A percentile compares a stretch with the other conserved stretches of the same genome.
Evolutionary conservation across 768 basidiomycete species (phyloP).

Genomic region (Ephemerocybe angulata): DNA sequence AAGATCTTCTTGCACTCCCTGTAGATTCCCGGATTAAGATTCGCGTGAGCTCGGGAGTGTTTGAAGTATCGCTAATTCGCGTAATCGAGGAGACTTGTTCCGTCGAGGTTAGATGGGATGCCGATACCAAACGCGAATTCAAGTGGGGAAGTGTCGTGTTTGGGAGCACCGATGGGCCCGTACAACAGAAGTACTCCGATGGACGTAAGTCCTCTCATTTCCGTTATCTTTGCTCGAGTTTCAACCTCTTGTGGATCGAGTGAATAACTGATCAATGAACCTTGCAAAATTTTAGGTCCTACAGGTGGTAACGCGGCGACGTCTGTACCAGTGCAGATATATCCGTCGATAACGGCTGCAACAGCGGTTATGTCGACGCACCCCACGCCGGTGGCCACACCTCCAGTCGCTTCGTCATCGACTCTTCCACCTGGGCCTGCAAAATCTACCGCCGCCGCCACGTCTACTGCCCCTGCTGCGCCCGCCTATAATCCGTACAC

Average conservation of each 20-base stretch:
- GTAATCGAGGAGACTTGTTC: constrained; percentile 66
- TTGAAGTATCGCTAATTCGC: constrained; percentile 76
- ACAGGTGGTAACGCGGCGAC: constrained; percentile 17
- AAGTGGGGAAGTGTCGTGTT: constrained; percentile 82
- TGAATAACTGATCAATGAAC: not conserved
- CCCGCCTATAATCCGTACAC: constrained; percentile 11
- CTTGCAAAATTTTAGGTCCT: constrained; percentile 6
- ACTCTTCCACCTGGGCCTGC: not conserved
- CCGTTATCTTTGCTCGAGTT: not conserved
- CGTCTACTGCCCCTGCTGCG: constrained; percentile 5
- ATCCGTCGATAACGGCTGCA: constrained; percentile 27
- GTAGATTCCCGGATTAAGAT: constrained; percentile 78
- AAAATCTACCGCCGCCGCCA: not conserved
- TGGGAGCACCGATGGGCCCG: constrained; percentile 65
- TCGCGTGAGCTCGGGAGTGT: constrained; percentile 77
- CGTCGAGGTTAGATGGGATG: constrained; percentile 81
- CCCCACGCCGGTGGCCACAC: constrained; percentile 7
- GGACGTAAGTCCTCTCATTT: constrained; percentile 37
- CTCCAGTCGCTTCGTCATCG: constrained; percentile 8
- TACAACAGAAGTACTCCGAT: constrained; percentile 58
- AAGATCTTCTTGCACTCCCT: constrained; percentile 66
- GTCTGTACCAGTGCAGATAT: constrained; percentile 26
- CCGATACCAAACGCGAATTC: constrained; percentile 68
- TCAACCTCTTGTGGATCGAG: too few species aligned
- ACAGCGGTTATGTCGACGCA: constrained; percentile 9